Evolutionary conservation across 2,329 filamentous ascomycete species (phyloP).

Genomic region (Hyphodiscus sp.): DNA sequence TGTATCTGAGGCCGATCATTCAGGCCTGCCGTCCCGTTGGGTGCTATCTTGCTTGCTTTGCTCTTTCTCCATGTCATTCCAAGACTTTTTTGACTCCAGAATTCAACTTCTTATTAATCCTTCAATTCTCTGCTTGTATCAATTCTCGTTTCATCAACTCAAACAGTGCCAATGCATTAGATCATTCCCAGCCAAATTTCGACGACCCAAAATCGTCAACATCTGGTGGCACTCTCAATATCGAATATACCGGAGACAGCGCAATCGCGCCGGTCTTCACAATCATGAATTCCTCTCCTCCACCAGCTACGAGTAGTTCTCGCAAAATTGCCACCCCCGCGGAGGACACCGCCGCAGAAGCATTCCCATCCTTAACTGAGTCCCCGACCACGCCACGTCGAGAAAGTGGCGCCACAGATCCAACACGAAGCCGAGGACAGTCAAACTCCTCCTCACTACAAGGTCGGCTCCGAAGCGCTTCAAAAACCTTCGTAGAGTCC

Average conservation of each 20-base stretch:
- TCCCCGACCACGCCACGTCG: conserved; percentile 1
- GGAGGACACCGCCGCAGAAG: conserved; percentile 12
- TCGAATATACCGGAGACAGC: neutral
- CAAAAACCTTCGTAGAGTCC: conserved; percentile 38
- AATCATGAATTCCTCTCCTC: conserved; percentile 4
- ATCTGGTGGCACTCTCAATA: neutral
- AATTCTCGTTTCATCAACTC: neutral
- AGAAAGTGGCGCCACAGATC: neutral
- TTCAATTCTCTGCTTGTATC: neutral
- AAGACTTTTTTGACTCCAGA: neutral
- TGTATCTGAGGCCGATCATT: neutral
- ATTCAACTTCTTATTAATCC: neutral
- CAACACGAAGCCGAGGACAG: conserved; percentile 8
- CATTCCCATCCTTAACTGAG: conserved; percentile 11
- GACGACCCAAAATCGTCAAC: neutral
- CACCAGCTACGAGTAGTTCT: neutral
- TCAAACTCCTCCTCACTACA: conserved; percentile 19
- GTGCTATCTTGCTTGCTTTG: neutral
- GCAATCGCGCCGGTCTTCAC: neutral
- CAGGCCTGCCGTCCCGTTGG: neutral
- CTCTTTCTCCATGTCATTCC: neutral
- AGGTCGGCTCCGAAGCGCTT: conserved; percentile 26
- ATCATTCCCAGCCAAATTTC: neutral
- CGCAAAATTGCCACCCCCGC: neutral
- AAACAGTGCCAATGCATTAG: neutral